A percentile compares a stretch with the other conserved stretches of the same genome.
These are phyloP conservation scores for Tolypocladium amazonense DNA, from an alignment of 2,329 filamentous ascomycete genomes.

Conservation along the genomic window DNA sequence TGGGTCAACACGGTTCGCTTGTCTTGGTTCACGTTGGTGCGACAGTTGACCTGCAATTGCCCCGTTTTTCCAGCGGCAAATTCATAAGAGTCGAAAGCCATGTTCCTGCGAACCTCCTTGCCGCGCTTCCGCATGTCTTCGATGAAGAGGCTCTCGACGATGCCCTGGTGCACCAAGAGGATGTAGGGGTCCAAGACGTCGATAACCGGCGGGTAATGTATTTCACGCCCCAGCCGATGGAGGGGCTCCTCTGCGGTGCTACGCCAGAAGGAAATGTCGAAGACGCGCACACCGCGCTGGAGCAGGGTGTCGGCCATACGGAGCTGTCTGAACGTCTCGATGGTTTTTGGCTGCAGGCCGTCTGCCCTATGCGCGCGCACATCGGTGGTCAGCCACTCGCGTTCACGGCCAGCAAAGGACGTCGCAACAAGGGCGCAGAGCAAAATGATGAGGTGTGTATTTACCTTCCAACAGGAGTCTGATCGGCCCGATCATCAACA, in stretches of 20 bases:
- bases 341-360: constrained; percentile 67
- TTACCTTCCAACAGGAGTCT: constrained; percentile 53
- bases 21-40: constrained; percentile 39
- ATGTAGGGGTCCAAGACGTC: constrained; percentile 48
- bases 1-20: constrained; percentile 41
- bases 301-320: constrained; percentile 59
- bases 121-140: constrained; percentile 57
- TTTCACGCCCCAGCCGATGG: constrained; percentile 51
- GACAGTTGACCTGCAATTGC: constrained; percentile 39
- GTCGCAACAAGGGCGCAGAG: not conserved
- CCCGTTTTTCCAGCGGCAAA: constrained; percentile 30
- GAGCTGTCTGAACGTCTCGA: constrained; percentile 67
- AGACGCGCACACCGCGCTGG: constrained; percentile 56
- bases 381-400: constrained; percentile 5
- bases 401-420: not conserved
- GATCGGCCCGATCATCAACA: constrained; percentile 58
- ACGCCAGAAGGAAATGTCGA: constrained; percentile 67
- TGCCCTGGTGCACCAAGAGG: constrained; percentile 58
- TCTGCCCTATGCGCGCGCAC: constrained; percentile 40
- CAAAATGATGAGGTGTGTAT: not conserved
- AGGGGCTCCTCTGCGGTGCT: constrained; percentile 39
- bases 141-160: constrained; percentile 62
- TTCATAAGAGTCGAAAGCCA: constrained; percentile 49
- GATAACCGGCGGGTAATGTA: constrained; percentile 56
- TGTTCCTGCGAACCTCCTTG: constrained; percentile 51